phyloP scores from a whole-genome alignment of 306 rosid genomes.

The Prunus mume region DNA sequence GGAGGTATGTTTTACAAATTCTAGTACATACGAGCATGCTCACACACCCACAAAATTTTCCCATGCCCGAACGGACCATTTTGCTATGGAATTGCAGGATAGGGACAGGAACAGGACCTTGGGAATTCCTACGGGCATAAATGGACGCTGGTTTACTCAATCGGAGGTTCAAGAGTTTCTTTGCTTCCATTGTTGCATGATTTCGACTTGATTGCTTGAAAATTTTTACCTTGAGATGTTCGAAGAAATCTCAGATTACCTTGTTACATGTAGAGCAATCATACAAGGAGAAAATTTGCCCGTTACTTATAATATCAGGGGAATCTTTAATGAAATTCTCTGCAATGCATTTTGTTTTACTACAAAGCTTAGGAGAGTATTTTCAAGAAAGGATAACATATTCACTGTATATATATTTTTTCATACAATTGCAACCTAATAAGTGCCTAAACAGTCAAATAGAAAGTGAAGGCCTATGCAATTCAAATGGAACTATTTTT shows the following conservation, averaged over 20 bases:
- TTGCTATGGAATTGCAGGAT: conserved; percentile 48
- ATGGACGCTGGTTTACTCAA: neutral
- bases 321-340: neutral
- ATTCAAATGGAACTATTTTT: neutral
- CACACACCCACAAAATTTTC: neutral
- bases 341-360: no score
- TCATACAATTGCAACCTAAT: neutral
- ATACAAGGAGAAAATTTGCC: neutral
- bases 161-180: neutral
- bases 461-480: neutral
- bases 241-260: neutral
- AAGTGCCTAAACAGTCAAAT: neutral
- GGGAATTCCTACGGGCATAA: conserved; percentile 65
- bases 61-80: neutral
- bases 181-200: neutral
- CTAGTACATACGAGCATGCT: neutral
- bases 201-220: conserved; percentile 11
- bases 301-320: neutral
- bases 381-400: neutral
- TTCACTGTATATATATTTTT: neutral
- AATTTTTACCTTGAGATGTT: neutral
- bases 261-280: neutral
- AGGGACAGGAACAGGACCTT: conserved; percentile 96
- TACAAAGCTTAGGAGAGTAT: no score
- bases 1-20: conserved; percentile 50